Conservation (phyloP, 1,284 basidiomycete genomes). For the Vanrija humicola region DNA sequence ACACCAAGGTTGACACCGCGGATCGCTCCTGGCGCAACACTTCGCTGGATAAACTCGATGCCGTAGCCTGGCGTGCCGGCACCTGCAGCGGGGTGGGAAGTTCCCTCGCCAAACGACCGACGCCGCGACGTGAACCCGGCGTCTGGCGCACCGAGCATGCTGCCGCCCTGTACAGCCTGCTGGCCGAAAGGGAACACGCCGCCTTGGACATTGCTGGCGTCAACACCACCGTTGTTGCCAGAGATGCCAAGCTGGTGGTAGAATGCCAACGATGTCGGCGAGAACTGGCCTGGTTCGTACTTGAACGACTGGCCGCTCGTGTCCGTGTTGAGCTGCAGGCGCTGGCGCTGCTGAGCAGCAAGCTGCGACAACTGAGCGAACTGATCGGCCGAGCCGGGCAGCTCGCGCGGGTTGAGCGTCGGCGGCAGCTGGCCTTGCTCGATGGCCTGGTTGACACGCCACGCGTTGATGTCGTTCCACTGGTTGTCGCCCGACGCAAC, state of each 20-base stretch:
- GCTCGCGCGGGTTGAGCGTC: conserved; percentile 37
- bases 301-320: conserved; percentile 18
- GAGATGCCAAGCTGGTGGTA: conserved; percentile 33
- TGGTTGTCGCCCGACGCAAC: conserved; percentile 2
- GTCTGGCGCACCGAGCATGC: background rate
- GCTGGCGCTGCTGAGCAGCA: conserved; percentile 19
- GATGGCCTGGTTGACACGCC: conserved; percentile 15
- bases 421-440: conserved; percentile 2
- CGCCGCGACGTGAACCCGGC: conserved; percentile 7
- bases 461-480: conserved; percentile 18
- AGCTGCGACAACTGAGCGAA: conserved; percentile 5
- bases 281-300: conserved; percentile 37
- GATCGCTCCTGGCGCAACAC: no score
- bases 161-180: conserved; percentile 12
- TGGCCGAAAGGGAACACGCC: conserved; percentile 10
- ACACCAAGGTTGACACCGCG: background rate
- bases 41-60: conserved; percentile 28
- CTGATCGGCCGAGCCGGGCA: conserved; percentile 25
- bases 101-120: conserved; percentile 32
- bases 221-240: no score
- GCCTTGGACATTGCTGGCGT: conserved; percentile 1
- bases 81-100: conserved; percentile 39
- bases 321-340: conserved; percentile 22
- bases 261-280: conserved; percentile 39
- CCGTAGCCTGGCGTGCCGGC: conserved; percentile 46